Evolutionary conservation across 352 stramenopile genomes (phyloP).

Genomic region (Globisporangium orthogonon): DNA sequence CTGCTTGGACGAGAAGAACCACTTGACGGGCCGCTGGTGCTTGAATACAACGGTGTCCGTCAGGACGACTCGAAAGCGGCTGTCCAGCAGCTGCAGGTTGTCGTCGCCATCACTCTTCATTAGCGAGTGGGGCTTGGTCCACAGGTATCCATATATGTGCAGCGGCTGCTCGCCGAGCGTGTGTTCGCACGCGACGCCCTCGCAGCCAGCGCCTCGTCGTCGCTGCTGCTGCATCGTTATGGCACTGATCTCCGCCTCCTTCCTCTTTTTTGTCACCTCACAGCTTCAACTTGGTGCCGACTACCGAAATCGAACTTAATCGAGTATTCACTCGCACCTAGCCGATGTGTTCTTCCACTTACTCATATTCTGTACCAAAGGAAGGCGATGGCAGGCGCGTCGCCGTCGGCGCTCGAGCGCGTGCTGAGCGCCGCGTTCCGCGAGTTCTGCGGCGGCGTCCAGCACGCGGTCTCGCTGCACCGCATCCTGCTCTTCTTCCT

Average conservation of each 20-base stretch:
- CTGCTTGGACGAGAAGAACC: conserved; percentile 72
- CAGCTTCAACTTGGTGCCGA: not conserved
- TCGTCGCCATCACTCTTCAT: not conserved
- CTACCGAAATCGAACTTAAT: not conserved
- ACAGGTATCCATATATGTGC: conserved; percentile 56
- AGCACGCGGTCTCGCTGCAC: conserved; percentile 82
- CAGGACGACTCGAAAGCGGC: conserved; percentile 39
- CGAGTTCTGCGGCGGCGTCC: conserved; percentile 80
- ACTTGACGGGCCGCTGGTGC: conserved; percentile 55
- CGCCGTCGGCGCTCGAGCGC: conserved; percentile 25
- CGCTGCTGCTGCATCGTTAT: conserved; percentile 2
- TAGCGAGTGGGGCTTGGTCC: conserved; percentile 26
- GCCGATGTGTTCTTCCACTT: not conserved
- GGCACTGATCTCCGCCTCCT: too few species aligned
- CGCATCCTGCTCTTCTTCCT: conserved; percentile 84
- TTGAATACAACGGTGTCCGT: conserved; percentile 73
- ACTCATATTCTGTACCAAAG: not conserved
- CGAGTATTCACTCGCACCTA: not conserved
- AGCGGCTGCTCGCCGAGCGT: conserved; percentile 52
- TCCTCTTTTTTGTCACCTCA: not conserved
- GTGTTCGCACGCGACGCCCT: conserved; percentile 61
- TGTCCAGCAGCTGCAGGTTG: not conserved
- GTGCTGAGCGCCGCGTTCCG: conserved; percentile 60
- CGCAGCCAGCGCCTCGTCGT: conserved; percentile 41
- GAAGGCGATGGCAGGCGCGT: not conserved